A percentile compares a stretch with the other conserved stretches of the same genome.
Conservation (phyloP, 2,329 filamentous ascomycete species). For the Orbilia quercus region DNA sequence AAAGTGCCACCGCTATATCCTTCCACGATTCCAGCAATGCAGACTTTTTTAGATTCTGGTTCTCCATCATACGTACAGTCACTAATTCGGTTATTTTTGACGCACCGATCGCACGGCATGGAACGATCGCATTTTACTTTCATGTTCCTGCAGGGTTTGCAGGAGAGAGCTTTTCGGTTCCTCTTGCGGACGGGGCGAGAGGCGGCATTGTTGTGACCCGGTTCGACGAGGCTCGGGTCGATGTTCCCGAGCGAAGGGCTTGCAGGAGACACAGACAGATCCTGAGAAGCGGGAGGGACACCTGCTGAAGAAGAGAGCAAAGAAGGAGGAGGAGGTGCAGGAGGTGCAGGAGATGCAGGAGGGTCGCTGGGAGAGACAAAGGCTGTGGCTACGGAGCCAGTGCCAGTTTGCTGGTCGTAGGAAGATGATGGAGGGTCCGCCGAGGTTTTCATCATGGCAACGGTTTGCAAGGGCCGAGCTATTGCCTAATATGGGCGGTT, state of each 20-base stretch:
- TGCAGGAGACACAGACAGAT: conserved; percentile 13
- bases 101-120: conserved; percentile 48
- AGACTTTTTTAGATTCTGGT: conserved; percentile 44
- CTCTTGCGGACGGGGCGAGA: conserved; percentile 47
- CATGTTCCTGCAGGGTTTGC: conserved; percentile 54
- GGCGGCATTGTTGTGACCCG: conserved; percentile 5
- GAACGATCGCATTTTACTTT: conserved; percentile 54
- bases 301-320: conserved; percentile 3
- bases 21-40: conserved; percentile 25
- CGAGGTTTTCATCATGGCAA: conserved; percentile 24
- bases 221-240: conserved; percentile 43
- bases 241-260: conserved; percentile 37
- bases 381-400: background rate
- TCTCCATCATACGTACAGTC: conserved; percentile 53
- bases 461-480: conserved; percentile 3
- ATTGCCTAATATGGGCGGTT: conserved; percentile 10
- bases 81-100: conserved; percentile 40
- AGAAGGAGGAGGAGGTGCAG: conserved; percentile 3
- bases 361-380: background rate
- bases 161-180: conserved; percentile 50
- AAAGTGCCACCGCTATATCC: conserved; percentile 10
- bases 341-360: no score
- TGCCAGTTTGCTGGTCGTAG: conserved; percentile 24
- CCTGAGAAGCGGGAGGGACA: background rate
- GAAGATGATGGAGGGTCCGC: conserved; percentile 1